A percentile compares a stretch with the other conserved stretches of the same genome.
Evolutionary conservation across 495 filamentous ascomycete species (phyloP).

Genomic region (Penicillium fimorum): DNA sequence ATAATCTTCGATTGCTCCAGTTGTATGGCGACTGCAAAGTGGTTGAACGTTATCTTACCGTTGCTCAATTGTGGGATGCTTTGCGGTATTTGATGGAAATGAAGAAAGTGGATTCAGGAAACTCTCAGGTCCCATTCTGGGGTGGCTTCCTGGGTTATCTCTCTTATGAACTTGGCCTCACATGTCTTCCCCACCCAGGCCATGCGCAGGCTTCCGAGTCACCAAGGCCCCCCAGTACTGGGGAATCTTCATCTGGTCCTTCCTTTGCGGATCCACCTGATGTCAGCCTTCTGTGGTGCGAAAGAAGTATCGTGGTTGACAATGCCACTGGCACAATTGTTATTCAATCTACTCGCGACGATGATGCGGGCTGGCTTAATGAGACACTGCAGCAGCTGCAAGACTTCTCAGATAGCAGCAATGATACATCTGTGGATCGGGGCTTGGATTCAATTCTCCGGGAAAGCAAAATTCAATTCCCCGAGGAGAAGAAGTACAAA

Average conservation of each 20-base stretch:
- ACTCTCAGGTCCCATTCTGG: slow-evolving; percentile 63
- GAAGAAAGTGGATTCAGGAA: slow-evolving; percentile 44
- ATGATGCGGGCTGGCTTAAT: slow-evolving; percentile 44
- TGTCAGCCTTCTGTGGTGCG: slow-evolving; percentile 72
- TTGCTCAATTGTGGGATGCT: slow-evolving; percentile 43
- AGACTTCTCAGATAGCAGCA: neutral
- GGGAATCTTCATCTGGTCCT: slow-evolving; percentile 4
- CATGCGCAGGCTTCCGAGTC: slow-evolving; percentile 9
- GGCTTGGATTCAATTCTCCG: slow-evolving; percentile 36
- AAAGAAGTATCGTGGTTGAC: slow-evolving; percentile 78
- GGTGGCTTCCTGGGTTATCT: slow-evolving; percentile 90
- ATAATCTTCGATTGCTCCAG: slow-evolving; percentile 27
- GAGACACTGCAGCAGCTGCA: slow-evolving; percentile 28
- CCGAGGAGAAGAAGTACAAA: slow-evolving; percentile 57
- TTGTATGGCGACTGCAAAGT: slow-evolving; percentile 11
- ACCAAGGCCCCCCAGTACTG: neutral
- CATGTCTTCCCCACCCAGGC: slow-evolving; percentile 39
- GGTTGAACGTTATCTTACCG: slow-evolving; percentile 26
- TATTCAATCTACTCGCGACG: slow-evolving; percentile 58
- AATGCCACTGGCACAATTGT: slow-evolving; percentile 58
- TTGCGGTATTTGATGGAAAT: slow-evolving; percentile 54
- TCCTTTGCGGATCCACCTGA: slow-evolving; percentile 59
- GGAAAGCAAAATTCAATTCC: slow-evolving; percentile 38
- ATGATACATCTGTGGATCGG: slow-evolving; percentile 16
- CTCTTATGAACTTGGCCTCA: slow-evolving; percentile 81